These are phyloP conservation scores for Grosmannia penicillata DNA, from an alignment of 2,329 filamentous ascomycete species.

Conservation along the genomic window DNA sequence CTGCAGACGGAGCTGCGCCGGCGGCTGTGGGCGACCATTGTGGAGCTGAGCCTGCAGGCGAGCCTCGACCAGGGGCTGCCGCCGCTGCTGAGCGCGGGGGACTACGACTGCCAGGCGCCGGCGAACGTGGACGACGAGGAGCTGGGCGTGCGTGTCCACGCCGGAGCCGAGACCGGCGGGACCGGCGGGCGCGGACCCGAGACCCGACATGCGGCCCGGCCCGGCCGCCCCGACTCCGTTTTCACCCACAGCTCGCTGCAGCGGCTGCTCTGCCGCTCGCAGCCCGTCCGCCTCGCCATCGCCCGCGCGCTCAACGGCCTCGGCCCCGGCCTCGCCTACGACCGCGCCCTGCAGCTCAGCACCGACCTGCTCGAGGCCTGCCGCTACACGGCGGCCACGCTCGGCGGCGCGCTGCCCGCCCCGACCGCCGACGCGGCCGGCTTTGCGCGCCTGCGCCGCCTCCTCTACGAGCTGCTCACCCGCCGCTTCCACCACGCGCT, in stretches of 20 bases:
- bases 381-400: slow-evolving; percentile 5
- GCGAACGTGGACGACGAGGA: slow-evolving; percentile 37
- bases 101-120: slow-evolving; percentile 36
- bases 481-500: slow-evolving; percentile 12
- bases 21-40: slow-evolving; percentile 39
- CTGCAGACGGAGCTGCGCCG: slow-evolving; percentile 38
- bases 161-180: background rate
- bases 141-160: slow-evolving; percentile 23
- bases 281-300: slow-evolving; percentile 9
- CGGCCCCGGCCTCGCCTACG: slow-evolving; percentile 8
- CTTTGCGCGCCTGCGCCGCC: slow-evolving; percentile 8
- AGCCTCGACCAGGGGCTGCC: slow-evolving; percentile 35
- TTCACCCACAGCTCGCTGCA: slow-evolving; percentile 12
- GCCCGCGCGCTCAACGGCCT: slow-evolving; percentile 10
- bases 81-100: slow-evolving; percentile 27
- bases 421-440: background rate
- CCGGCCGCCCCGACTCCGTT: slow-evolving; percentile 3
- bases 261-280: slow-evolving; percentile 11
- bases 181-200: background rate
- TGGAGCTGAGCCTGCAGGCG: slow-evolving; percentile 38
- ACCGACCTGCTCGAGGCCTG: slow-evolving; percentile 8
- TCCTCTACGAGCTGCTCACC: slow-evolving; percentile 10
- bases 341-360: slow-evolving; percentile 10
- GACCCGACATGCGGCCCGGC: too few relatives aligned
- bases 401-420: slow-evolving; percentile 5